Evolutionary conservation across 495 filamentous ascomycete species (phyloP).

Genomic region (Penicillium antarcticum): DNA sequence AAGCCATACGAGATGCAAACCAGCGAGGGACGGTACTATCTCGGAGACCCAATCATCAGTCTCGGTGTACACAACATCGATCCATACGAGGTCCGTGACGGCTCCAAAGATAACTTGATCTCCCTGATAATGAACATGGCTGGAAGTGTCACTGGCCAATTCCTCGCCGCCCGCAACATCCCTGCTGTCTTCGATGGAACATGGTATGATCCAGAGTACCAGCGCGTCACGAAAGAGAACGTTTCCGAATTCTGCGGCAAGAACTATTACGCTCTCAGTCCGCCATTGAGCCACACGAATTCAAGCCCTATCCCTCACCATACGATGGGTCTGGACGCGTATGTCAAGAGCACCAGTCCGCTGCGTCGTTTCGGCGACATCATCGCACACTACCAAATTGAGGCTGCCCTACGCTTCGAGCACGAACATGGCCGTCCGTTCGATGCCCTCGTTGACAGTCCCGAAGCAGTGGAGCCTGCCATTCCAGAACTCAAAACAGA

Average conservation of each 20-base stretch:
- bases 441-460: slow-evolving; percentile 27
- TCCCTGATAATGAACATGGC: slow-evolving; percentile 74
- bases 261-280: slow-evolving; percentile 26
- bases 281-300: slow-evolving; percentile 51
- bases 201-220: slow-evolving; percentile 55
- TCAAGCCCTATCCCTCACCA: slow-evolving; percentile 51
- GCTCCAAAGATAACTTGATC: slow-evolving; percentile 45
- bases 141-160: slow-evolving; percentile 67
- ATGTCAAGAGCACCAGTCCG: slow-evolving; percentile 81
- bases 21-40: slow-evolving; percentile 29
- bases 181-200: slow-evolving; percentile 75
- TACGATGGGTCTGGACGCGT: slow-evolving; percentile 63
- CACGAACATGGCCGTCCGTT: slow-evolving; percentile 50
- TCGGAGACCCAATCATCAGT: slow-evolving; percentile 55
- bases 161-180: slow-evolving; percentile 71
- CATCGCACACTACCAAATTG: slow-evolving; percentile 88
- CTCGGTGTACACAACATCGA: slow-evolving; percentile 25
- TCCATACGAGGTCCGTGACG: slow-evolving; percentile 38
- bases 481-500: background rate
- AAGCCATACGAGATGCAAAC: slow-evolving; percentile 29
- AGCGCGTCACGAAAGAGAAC: slow-evolving; percentile 35
- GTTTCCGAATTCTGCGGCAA: slow-evolving; percentile 30
- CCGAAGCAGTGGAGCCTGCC: background rate
- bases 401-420: slow-evolving; percentile 74
- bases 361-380: slow-evolving; percentile 81